These are phyloP conservation scores for Leccinellum luteum DNA, from an alignment of 768 basidiomycete genomes.

Conservation along the genomic window DNA sequence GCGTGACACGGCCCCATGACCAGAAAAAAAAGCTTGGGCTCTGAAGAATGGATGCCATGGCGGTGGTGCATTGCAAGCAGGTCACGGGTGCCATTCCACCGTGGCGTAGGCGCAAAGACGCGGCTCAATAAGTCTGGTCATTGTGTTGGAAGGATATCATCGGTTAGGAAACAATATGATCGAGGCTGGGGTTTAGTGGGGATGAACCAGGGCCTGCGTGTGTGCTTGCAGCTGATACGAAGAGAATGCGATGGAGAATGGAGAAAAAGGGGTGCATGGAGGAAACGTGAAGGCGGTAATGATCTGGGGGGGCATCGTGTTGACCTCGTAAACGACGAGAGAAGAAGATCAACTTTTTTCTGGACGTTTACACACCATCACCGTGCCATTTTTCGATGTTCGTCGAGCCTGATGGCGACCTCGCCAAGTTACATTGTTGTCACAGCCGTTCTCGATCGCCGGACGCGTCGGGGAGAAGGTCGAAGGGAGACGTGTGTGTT, in stretches of 20 bases:
- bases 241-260: constrained; percentile 15
- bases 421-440: constrained; percentile 1
- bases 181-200: constrained; percentile 10
- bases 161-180: constrained; percentile 1
- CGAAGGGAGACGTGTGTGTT: not conserved
- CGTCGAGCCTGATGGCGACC: not conserved
- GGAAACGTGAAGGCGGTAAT: constrained; percentile 26
- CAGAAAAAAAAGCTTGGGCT: not conserved
- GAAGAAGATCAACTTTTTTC: not conserved
- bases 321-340: constrained; percentile 4
- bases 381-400: not conserved
- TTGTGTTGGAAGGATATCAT: constrained; percentile 18
- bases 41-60: constrained; percentile 13
- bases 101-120: constrained; percentile 9
- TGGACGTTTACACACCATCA: not conserved
- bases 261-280: constrained; percentile 17
- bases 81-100: constrained; percentile 5
- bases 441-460: constrained; percentile 1
- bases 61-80: constrained; percentile 10
- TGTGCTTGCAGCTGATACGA: constrained; percentile 14
- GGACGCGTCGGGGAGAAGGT: constrained; percentile 1
- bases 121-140: not conserved
- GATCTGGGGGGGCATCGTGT: constrained; percentile 4
- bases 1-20: not conserved
- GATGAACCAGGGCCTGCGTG: constrained; percentile 7